A percentile compares a stretch with the other conserved stretches of the same genome.
These are phyloP conservation scores for Stenocarpella maydis DNA, from an alignment of 2,329 filamentous ascomycete genomes.

Conservation along the genomic window DNA sequence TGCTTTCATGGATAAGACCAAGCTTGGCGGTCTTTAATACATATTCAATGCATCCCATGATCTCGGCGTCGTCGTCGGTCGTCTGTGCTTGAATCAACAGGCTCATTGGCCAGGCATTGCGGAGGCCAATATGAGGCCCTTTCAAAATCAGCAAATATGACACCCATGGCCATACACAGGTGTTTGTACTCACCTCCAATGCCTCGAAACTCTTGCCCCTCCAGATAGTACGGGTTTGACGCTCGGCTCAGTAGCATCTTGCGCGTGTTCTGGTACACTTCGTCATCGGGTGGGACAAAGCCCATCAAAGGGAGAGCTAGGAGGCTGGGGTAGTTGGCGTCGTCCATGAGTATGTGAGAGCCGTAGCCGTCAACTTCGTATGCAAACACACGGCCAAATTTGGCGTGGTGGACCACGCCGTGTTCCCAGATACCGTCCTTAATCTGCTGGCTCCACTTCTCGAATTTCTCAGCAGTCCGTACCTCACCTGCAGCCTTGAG, in stretches of 20 bases:
- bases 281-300: constrained; percentile 71
- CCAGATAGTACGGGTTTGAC: constrained; percentile 89
- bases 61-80: constrained; percentile 83
- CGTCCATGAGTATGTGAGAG: constrained; percentile 84
- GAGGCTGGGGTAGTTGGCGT: constrained; percentile 85
- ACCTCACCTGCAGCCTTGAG: constrained; percentile 68
- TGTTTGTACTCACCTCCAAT: constrained; percentile 74
- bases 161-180: neutral
- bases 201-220: constrained; percentile 79
- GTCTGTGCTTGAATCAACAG: constrained; percentile 92
- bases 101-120: constrained; percentile 97
- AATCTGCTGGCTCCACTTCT: constrained; percentile 68
- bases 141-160: constrained; percentile 26
- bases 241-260: constrained; percentile 75
- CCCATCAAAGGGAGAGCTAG: constrained; percentile 82
- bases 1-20: constrained; percentile 90
- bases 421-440: constrained; percentile 83
- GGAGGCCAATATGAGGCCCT: constrained; percentile 78
- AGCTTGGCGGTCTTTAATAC: constrained; percentile 80
- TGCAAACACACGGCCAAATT: constrained; percentile 81
- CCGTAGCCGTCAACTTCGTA: constrained; percentile 91
- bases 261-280: constrained; percentile 87
- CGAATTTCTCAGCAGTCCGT: constrained; percentile 61
- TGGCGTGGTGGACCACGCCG: constrained; percentile 78
- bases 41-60: constrained; percentile 72